Base-by-base conservation (phyloP, 257 asterid genomes). In the Coffea canephora region DNA sequence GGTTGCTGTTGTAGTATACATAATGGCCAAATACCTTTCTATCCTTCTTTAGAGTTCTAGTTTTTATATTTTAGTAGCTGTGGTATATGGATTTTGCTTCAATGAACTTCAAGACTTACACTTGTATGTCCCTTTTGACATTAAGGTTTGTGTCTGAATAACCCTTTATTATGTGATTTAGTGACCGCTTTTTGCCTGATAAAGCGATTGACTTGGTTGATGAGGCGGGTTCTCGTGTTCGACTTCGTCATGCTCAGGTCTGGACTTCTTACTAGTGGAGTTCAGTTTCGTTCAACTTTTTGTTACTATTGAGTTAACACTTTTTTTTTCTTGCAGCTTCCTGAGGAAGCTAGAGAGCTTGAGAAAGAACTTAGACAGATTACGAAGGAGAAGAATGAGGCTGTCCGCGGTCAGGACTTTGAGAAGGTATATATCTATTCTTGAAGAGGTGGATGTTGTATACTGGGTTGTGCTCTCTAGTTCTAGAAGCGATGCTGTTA, bases 231-330 rank as follows among this genome's bases (percentile, higher is more conserved):
- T 95, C 99, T 52, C 92, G 99, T 75, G 99, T 95, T 83, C 86
- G 99, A 83, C 98, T 95, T 82, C 98, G 94, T 74, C 99, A 95
- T 87, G 99, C 99, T 9, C 98, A 95, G 96, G 99, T 91, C 69
- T 65, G 79, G 69, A 57, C 61, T 52, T 73, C 80, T 80, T 69
- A 23, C 87, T 81, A 34, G 66, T 23, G 70, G 50, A 23, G 69
- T 50, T 65, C 79, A 10, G 21, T 79, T 55, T 23, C 64, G 48
- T 59, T 74, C 70, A 21, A 14, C 34, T 45, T 61, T 74, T 52
- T 23, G 77, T 36, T 66, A 18, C 75, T 62, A 61, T 41, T 78
- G 75, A 68, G 23, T 69, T 79, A 80, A 81, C 80, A 55, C 39
- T 39, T 49, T 78, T 49, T 78, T 12, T 77, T 34, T 57, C 66